phyloP scores from a whole-genome alignment of 2,329 filamentous ascomycete genomes.

The Colletotrichum destructivum region DNA sequence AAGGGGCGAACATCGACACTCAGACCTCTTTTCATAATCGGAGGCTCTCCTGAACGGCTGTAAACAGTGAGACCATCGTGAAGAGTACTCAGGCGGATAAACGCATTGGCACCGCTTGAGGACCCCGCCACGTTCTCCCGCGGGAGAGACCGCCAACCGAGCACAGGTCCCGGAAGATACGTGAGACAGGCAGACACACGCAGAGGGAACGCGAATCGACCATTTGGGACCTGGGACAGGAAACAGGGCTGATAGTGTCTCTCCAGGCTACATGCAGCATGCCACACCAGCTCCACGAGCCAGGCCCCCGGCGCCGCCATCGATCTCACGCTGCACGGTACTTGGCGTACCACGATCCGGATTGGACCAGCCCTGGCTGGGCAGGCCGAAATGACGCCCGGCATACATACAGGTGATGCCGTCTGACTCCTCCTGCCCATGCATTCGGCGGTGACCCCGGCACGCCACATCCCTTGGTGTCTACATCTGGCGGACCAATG shows the following conservation, averaged over 20 bases:
- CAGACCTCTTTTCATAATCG: not conserved
- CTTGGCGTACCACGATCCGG: conserved; percentile 22
- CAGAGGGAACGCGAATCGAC: conserved; percentile 28
- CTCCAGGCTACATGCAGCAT: not conserved
- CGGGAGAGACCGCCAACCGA: conserved; percentile 7
- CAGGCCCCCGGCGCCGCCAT: conserved; percentile 30
- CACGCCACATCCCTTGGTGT: not conserved
- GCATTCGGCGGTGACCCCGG: not conserved
- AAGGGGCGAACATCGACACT: not conserved
- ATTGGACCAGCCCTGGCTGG: conserved; percentile 3
- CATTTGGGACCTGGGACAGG: conserved; percentile 12
- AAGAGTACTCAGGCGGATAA: not conserved
- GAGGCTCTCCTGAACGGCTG: not conserved
- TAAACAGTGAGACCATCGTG: not conserved
- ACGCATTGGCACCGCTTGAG: not conserved
- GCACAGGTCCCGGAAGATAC: conserved; percentile 5
- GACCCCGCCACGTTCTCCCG: not conserved
- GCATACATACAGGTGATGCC: not conserved
- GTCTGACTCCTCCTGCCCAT: conserved; percentile 15
- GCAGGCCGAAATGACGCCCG: conserved; percentile 8
- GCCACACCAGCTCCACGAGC: conserved; percentile 17
- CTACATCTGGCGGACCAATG: not conserved
- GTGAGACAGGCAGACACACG: conserved; percentile 36
- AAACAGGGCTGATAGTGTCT: conserved; percentile 38
- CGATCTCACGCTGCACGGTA: conserved; percentile 34